A percentile compares a stretch with the other conserved stretches of the same genome.
These are phyloP conservation scores for Whalleya microplaca DNA, from an alignment of 2,329 filamentous ascomycete species.

Conservation along the genomic window DNA sequence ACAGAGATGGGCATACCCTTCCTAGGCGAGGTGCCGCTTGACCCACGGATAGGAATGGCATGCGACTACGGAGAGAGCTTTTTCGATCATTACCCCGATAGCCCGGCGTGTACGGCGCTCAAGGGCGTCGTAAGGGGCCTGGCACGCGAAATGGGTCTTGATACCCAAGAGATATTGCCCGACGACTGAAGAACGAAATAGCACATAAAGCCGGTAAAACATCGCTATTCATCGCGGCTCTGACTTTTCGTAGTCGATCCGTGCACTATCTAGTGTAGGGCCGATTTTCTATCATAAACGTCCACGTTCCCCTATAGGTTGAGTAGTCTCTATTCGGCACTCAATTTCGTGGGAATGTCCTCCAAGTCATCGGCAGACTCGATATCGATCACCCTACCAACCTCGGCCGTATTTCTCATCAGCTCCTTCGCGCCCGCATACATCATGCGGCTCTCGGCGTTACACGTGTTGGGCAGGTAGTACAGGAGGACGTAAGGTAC, in stretches of 20 bases:
- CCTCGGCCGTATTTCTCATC: slow-evolving; percentile 91
- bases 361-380: slow-evolving; percentile 79
- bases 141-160: slow-evolving; percentile 65
- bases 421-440: slow-evolving; percentile 96
- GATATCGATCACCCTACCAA: slow-evolving; percentile 85
- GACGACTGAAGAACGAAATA: slow-evolving; percentile 38
- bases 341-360: slow-evolving; percentile 72
- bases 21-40: slow-evolving; percentile 85
- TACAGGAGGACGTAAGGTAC: slow-evolving; percentile 95
- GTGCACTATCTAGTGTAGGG: not conserved
- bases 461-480: slow-evolving; percentile 92
- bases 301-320: not conserved
- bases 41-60: slow-evolving; percentile 92
- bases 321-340: slow-evolving; percentile 37
- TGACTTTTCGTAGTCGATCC: not conserved
- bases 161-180: slow-evolving; percentile 57
- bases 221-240: slow-evolving; percentile 7
- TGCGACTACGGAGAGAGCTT: slow-evolving; percentile 98
- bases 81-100: slow-evolving; percentile 91
- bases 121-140: slow-evolving; percentile 78
- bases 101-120: slow-evolving; percentile 83
- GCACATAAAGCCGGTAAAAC: slow-evolving; percentile 18
- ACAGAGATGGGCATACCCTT: slow-evolving; percentile 88
- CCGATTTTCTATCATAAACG: not conserved
- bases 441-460: slow-evolving; percentile 84